Conservation (phyloP, 1,139 yeast genomes). For the Candida frijolesensis region DNA sequence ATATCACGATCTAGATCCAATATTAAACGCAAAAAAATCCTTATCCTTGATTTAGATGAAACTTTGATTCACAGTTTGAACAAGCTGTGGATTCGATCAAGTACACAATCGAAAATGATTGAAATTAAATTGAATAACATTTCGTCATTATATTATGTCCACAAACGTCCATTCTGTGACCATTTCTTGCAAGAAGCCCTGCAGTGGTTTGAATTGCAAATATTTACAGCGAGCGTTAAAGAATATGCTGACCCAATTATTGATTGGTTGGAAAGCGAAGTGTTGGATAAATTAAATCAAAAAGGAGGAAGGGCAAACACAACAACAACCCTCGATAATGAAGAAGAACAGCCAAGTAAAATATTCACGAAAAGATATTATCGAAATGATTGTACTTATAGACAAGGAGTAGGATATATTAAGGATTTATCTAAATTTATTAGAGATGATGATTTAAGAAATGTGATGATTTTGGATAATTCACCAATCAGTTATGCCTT, state of each 20-base stretch:
- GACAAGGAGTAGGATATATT: slow-evolving; percentile 82
- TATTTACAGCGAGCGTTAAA: slow-evolving; percentile 91
- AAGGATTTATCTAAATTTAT: slow-evolving; percentile 69
- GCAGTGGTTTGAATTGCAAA: slow-evolving; percentile 86
- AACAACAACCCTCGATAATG: neutral
- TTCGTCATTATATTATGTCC: slow-evolving; percentile 84
- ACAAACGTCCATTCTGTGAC: slow-evolving; percentile 91
- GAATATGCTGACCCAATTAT: slow-evolving; percentile 98
- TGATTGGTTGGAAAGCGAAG: slow-evolving; percentile 67
- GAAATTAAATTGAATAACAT: slow-evolving; percentile 74
- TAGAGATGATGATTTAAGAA: slow-evolving; percentile 60
- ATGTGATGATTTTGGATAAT: slow-evolving; percentile 82
- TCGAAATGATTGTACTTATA: slow-evolving; percentile 75
- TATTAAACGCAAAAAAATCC: slow-evolving; percentile 55
- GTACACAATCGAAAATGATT: slow-evolving; percentile 68
- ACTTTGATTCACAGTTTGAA: slow-evolving; percentile 90
- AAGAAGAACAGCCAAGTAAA: slow-evolving; percentile 1
- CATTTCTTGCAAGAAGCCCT: slow-evolving; percentile 75
- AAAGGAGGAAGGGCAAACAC: neutral
- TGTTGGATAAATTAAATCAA: slow-evolving; percentile 21
- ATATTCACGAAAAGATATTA: slow-evolving; percentile 66
- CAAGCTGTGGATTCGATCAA: slow-evolving; percentile 53
- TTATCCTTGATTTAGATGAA: slow-evolving; percentile 89
- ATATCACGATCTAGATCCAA: slow-evolving; percentile 45
- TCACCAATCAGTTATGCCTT: slow-evolving; percentile 86